Evolutionary conservation across 2,329 filamentous ascomycete genomes (phyloP).

Genomic region (Rhynchosporium graminicola): DNA sequence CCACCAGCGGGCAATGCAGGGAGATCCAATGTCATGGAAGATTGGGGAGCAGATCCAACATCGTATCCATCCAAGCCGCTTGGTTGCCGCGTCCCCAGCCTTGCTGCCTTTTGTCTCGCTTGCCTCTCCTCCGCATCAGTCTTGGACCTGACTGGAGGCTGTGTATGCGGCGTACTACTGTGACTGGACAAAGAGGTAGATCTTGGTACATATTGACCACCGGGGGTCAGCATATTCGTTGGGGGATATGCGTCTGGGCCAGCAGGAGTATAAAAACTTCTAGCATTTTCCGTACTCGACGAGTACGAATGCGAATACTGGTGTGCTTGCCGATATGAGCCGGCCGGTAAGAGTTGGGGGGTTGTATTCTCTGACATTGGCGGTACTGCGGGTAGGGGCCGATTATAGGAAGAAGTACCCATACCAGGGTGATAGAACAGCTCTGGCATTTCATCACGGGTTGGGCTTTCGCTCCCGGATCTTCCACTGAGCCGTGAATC

Average conservation of each 20-base stretch:
- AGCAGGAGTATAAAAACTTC: conserved; percentile 31
- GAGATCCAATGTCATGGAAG: conserved; percentile 71
- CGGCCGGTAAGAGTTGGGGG: conserved; percentile 52
- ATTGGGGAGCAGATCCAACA: conserved; percentile 47
- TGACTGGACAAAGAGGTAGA: conserved; percentile 84
- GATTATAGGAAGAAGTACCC: conserved; percentile 59
- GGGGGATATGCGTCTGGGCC: conserved; percentile 38
- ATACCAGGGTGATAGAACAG: conserved; percentile 93
- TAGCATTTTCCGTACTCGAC: conserved; percentile 48
- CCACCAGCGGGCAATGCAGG: conserved; percentile 79
- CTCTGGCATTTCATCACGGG: conserved; percentile 76
- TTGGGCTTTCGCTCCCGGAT: conserved; percentile 63
- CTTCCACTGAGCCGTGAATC: conserved; percentile 45
- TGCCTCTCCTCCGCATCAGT: conserved; percentile 79
- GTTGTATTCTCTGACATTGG: conserved; percentile 48
- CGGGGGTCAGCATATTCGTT: conserved; percentile 48
- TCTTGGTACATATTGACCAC: conserved; percentile 56
- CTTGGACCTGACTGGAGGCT: conserved; percentile 85
- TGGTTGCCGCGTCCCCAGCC: conserved; percentile 53
- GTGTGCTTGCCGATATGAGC: conserved; percentile 61
- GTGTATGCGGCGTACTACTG: conserved; percentile 74
- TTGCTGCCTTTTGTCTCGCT: conserved; percentile 54
- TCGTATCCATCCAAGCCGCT: conserved; percentile 59
- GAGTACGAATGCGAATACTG: conserved; percentile 49
- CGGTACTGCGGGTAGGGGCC: conserved; percentile 64